Evolutionary conservation across 345 rosid genomes (phyloP).

Genomic region (Noccaea bulbosa): DNA sequence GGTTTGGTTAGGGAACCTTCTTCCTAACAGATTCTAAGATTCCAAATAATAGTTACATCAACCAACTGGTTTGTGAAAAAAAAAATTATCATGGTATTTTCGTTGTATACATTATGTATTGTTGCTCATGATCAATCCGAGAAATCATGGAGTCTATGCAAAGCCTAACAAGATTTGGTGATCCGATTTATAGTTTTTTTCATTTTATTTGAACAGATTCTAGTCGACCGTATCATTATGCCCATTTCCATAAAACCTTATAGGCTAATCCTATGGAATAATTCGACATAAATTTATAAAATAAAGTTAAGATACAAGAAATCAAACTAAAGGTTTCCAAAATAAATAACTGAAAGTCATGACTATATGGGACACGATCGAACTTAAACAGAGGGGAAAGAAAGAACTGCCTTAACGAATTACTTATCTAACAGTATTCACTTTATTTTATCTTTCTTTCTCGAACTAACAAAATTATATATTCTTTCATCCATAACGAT

Average conservation of each 20-base stretch:
- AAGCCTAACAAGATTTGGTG: slow-evolving; percentile 11
- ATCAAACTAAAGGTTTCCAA: too few relatives aligned
- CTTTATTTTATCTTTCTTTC: slow-evolving; percentile 14
- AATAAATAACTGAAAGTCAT: too few relatives aligned
- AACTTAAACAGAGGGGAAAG: slow-evolving; percentile 19
- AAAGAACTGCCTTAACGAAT: neutral
- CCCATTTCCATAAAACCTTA: slow-evolving; percentile 26
- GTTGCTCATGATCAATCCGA: slow-evolving; percentile 27
- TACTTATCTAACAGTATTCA: slow-evolving; percentile 12
- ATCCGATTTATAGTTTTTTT: neutral
- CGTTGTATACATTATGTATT: neutral
- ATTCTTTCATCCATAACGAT: neutral
- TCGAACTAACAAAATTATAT: neutral
- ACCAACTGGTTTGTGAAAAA: too few relatives aligned
- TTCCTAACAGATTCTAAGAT: too few relatives aligned
- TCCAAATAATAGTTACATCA: too few relatives aligned
- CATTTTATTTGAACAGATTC: too few relatives aligned
- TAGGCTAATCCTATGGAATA: neutral
- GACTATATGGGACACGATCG: neutral
- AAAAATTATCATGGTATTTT: neutral
- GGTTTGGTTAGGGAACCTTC: too few relatives aligned
- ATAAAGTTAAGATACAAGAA: too few relatives aligned
- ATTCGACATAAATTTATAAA: too few relatives aligned
- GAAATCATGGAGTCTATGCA: slow-evolving; percentile 19
- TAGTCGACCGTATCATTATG: neutral